Base-by-base conservation (phyloP, 208 protist species). In the Leishmania amazonensis region DNA sequence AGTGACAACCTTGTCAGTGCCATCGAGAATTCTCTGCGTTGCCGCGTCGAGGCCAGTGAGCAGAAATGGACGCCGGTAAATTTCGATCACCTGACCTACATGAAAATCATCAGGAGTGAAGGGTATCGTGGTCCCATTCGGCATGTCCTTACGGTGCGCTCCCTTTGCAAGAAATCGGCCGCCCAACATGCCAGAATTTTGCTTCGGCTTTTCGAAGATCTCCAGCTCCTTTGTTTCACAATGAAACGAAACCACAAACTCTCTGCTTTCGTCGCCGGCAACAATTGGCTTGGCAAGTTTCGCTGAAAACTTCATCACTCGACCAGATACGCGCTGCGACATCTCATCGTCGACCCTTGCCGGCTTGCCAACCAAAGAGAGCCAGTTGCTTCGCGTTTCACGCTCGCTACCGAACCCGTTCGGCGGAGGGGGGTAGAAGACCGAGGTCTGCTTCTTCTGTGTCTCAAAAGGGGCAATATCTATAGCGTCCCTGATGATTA, bases 171-270 rank as follows among this genome's bases (percentile, higher is more conserved):
- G 92, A 85, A 98, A 99, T 17, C 94, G 93, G 3, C 97, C 97
- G 35, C 89, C 95, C 53, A 96, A 64, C 85, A 97, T 96, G 40
- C 97, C 97, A 1, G 94, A 95, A 85, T 98, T 98, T 24, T 92
- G 85, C 42, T 82, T 75, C 11, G 91, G 81, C 68, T 93, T 92
- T 80, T 99, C 97, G 51, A 89, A 92, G 67, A 99, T 94, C 60
- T 93, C 86, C 21, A 98, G 51, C 78, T 97, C 94, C 79, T 95
- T 92, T 1, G 95, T 95, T 76, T 92, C 96, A n/a, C 97, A 88
- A 85, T 94, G 89, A 85, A 97, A 99, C 17, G 92, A 89, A 79
- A 99, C 89, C 42, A 98, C 85, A 88, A 99, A 99, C 38, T 91
- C 74, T 65, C 97, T 83, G 42, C 80, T 85, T 47, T 88, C 86